Evolutionary conservation across 1,139 yeast genomes (phyloP).

Genomic region (Candida sp.): DNA sequence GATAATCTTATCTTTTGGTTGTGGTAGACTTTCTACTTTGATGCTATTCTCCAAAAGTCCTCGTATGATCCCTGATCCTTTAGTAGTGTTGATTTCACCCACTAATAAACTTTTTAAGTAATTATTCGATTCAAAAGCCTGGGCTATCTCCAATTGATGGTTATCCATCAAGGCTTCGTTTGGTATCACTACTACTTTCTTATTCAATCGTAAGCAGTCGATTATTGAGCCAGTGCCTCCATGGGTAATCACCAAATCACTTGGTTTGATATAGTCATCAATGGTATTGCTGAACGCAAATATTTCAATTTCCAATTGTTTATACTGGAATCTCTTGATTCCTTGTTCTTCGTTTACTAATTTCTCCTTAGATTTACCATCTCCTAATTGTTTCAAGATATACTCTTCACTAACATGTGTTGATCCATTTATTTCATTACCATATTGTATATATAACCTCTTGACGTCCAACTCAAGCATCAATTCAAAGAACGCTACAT

Average conservation of each 20-base stretch:
- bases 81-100: not conserved
- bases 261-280: constrained; percentile 28
- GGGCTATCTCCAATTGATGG: constrained; percentile 81
- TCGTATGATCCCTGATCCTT: not conserved
- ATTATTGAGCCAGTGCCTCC: constrained; percentile 94
- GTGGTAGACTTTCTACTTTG: not conserved
- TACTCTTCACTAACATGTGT: constrained; percentile 20
- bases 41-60: not conserved
- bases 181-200: constrained; percentile 65
- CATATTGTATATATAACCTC: constrained; percentile 64
- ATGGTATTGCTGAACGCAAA: constrained; percentile 48
- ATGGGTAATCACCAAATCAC: constrained; percentile 73
- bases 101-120: not conserved
- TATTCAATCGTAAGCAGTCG: constrained; percentile 60
- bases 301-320: constrained; percentile 24
- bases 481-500: constrained; percentile 28
- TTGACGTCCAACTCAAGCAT: constrained; percentile 32
- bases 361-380: not conserved
- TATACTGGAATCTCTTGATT: constrained; percentile 2
- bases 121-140: constrained; percentile 1
- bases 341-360: too few species aligned
- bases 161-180: constrained; percentile 76
- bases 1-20: not conserved
- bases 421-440: constrained; percentile 41
- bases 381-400: constrained; percentile 8